Evolutionary conservation across 805 yeast genomes (phyloP).

Genomic region (Blastobotrys chiropterorum): DNA sequence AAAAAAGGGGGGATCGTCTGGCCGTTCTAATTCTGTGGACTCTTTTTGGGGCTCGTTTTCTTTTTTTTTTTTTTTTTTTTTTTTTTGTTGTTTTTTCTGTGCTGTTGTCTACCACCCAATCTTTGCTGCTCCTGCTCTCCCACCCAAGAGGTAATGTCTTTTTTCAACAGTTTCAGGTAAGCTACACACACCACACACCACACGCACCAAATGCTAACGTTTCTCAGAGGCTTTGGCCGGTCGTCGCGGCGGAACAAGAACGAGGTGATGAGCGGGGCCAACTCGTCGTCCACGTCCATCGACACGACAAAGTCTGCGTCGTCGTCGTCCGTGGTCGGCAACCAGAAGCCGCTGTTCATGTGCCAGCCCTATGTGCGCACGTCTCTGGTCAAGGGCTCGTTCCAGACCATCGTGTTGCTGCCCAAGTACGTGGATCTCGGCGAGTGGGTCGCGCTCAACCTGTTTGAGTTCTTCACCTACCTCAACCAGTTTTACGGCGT

Average conservation of each 20-base stretch:
- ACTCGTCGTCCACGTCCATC: slow-evolving; percentile 14
- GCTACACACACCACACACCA: slow-evolving; percentile 6
- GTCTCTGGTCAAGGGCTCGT: slow-evolving; percentile 92
- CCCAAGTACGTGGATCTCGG: slow-evolving; percentile 92
- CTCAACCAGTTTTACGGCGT: slow-evolving; percentile 84
- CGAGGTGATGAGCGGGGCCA: slow-evolving; percentile 6
- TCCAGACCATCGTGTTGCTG: slow-evolving; percentile 87
- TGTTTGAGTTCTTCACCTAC: slow-evolving; percentile 82
- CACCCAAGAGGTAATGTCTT: slow-evolving; percentile 22
- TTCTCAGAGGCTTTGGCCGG: slow-evolving; percentile 53
- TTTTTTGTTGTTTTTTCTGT: not conserved
- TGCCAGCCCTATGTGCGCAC: slow-evolving; percentile 92
- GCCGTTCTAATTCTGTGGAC: not conserved
- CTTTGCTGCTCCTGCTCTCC: slow-evolving; percentile 1
- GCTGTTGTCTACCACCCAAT: not conserved
- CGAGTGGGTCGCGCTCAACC: slow-evolving; percentile 93
- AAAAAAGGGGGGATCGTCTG: too few relatives aligned
- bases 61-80: too few relatives aligned
- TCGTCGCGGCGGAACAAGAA: slow-evolving; percentile 43
- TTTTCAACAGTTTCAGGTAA: slow-evolving; percentile 30
- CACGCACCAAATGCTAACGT: slow-evolving; percentile 21
- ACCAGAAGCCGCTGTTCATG: slow-evolving; percentile 56
- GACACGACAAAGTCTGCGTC: slow-evolving; percentile 15
- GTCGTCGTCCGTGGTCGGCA: slow-evolving; percentile 16
- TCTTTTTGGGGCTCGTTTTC: too few relatives aligned